Base-by-base conservation (phyloP, 1,139 yeast genomes). In the Yamadazyma atmosphaerica region DNA sequence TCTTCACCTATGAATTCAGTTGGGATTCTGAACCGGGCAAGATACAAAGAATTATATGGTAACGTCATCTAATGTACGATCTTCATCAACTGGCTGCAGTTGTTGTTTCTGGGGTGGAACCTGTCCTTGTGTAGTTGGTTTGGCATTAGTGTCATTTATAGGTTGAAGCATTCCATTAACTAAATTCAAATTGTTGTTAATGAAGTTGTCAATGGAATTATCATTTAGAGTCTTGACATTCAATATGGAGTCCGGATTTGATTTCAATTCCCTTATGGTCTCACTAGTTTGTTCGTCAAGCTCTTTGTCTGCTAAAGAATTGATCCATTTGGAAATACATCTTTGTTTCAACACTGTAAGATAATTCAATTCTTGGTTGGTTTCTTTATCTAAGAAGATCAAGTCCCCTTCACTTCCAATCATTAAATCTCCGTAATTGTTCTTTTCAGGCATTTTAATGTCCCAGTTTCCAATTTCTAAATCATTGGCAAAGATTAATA, bases 1-100 rank as follows among this genome's bases (percentile, higher is more conserved):
- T 90, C 52, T 63, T 84, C 31, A 65, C 57, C 13, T 72, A 76
- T 46, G 79, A 86, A 17, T 87, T 90, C 52, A 51, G 58, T 9
- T 90, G 97, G 98, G 63, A 58, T 2, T 69, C 75, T 44, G 84
- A 84, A 48, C 69, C 78, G 0, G 71, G 67, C 0, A 61, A 56
- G 13, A 55, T 72, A 12, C 96, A 89, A 61, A 75, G 97, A 50
- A 87, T 92, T 45, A 88, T 90, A 55, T 92, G 98, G 98, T 90
- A 63, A 38, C 37, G 26, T 38, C 42, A 12, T 40, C 41, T 21
- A 39, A 34, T n/a, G 40, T 39, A 19, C 36, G 37, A 23, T 37
- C 43, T 30, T 41, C 43, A 12, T 37, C 22, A 29, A 34, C 21
- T 4, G 25, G 35, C 14, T 24, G 12, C 21, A 7, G 35, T 16